phyloP scores from a whole-genome alignment of 2,329 filamentous ascomycete genomes.

The Pseudophaeomoniella oleicola region DNA sequence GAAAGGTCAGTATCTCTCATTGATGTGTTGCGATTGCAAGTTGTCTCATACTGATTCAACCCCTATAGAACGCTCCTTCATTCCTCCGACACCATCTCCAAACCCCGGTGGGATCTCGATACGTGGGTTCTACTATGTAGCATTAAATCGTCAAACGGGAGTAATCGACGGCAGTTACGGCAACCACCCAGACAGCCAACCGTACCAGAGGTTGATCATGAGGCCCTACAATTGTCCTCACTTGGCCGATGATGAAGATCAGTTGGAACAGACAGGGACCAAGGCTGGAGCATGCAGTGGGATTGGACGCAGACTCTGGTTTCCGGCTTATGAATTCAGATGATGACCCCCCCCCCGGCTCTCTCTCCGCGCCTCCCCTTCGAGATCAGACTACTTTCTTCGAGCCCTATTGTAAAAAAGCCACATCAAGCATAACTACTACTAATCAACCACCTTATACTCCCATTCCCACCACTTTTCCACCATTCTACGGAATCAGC shows the following conservation, averaged over 20 bases:
- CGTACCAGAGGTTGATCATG: conserved; percentile 32
- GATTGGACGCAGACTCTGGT: neutral
- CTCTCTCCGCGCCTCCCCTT: too few species aligned
- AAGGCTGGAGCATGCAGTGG: neutral
- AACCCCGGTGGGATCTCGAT: conserved; percentile 27
- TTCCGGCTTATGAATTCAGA: conserved; percentile 1
- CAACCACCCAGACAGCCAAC: conserved; percentile 33
- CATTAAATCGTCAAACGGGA: conserved; percentile 28
- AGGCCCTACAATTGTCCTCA: conserved; percentile 16
- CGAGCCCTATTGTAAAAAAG: too few species aligned
- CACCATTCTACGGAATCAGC: too few species aligned
- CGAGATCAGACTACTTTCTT: too few species aligned
- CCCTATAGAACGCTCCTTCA: conserved; percentile 29
- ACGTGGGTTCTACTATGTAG: conserved; percentile 36
- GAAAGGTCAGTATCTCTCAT: conserved; percentile 24
- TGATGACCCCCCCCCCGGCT: too few species aligned
- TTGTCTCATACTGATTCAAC: neutral
- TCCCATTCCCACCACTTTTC: too few species aligned
- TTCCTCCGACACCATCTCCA: conserved; percentile 22
- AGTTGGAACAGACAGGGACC: neutral
- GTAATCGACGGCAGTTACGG: conserved; percentile 33
- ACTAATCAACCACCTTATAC: too few species aligned
- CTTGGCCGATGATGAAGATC: neutral
- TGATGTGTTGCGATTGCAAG: conserved; percentile 1
- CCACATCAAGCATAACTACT: too few species aligned